Base-by-base conservation (phyloP, 768 basidiomycete species). In the Naganishia onofrii region DNA sequence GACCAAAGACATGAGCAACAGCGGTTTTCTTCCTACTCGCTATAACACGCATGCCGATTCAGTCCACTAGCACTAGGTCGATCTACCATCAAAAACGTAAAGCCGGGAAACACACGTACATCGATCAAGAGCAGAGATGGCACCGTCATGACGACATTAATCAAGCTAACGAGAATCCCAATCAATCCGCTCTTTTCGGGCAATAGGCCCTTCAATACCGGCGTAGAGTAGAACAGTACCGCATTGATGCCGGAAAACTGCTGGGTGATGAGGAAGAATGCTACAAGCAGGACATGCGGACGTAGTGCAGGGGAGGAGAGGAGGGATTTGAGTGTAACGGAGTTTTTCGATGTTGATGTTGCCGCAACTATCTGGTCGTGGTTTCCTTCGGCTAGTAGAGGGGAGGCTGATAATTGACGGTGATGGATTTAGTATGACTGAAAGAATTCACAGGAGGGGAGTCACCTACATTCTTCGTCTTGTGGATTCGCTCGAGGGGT, bases 41-140 rank as follows among this genome's bases (percentile, higher is more conserved):
- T 93, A 70, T 60, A 29, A 15, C n/a, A 13, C 23, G 3, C 21
- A 17, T 10, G 13, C 3, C 19, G 28, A 5, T 10, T 9, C 5
- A 58, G 52, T 13, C 38, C 34, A 60, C 31, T 70, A n/a, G n/a
- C n/a, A n/a, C n/a, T n/a, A n/a, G 31, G 46, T 21, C 8, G 34
- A 46, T 12, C n/a, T 51, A 66, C 10, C 21, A 15, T 32, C 1
- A 32, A n/a, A 28, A 36, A n/a, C 36, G 42, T 17, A 42, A n/a
- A n/a, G 15, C 12, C 8, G 44, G 60, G 23, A 56, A 42, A 28
- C n/a, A 28, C n/a, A 77, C 83, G 53, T 67, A 90, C 92, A 83
- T 93, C 92, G 64, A 95, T 89, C 46, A 96, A 84, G 71, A 93
- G 83, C 44, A 96, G 89, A 4, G 93, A 89, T 9, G 92, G 90